phyloP scores from a whole-genome alignment of 805 yeast species.

The Candida insectorum region DNA sequence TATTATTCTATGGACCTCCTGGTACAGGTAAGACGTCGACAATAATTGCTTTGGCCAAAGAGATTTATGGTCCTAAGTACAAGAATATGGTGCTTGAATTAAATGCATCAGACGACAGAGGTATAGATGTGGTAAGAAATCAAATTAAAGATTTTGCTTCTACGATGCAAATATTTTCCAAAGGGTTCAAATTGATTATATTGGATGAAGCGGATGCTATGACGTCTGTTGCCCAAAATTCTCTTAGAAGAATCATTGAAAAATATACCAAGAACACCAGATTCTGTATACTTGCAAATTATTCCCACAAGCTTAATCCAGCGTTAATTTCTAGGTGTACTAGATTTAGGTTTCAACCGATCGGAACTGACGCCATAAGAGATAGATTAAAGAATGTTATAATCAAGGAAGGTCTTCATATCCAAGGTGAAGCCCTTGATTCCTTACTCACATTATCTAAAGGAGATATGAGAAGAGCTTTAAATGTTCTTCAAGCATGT shows the following conservation, averaged over 20 bases:
- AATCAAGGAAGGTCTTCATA: conserved; percentile 58
- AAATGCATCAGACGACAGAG: conserved; percentile 93
- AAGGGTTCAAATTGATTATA: conserved; percentile 85
- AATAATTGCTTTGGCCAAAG: conserved; percentile 75
- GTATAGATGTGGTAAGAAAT: conserved; percentile 96
- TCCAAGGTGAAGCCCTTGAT: conserved; percentile 55
- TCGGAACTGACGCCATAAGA: conserved; percentile 62
- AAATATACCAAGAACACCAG: conserved; percentile 93
- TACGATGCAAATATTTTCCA: conserved; percentile 86
- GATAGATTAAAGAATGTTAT: conserved; percentile 69
- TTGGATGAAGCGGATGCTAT: conserved; percentile 95
- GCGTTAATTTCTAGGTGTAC: conserved; percentile 95
- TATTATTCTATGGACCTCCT: conserved; percentile 91
- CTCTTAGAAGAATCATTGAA: conserved; percentile 80
- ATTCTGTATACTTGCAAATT: conserved; percentile 92
- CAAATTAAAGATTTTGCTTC: conserved; percentile 96
- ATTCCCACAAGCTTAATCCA: conserved; percentile 92
- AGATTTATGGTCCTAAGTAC: conserved; percentile 76
- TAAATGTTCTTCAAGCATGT: conserved; percentile 93
- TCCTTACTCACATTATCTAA: conserved; percentile 71
- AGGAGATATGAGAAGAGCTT: conserved; percentile 96
- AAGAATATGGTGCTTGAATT: conserved; percentile 89
- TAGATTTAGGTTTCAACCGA: conserved; percentile 87
- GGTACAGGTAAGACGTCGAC: conserved; percentile 94
- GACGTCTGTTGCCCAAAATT: conserved; percentile 85